These are phyloP conservation scores for Trypanosoma theileri DNA, from an alignment of 208 protist species.

Conservation along the genomic window DNA sequence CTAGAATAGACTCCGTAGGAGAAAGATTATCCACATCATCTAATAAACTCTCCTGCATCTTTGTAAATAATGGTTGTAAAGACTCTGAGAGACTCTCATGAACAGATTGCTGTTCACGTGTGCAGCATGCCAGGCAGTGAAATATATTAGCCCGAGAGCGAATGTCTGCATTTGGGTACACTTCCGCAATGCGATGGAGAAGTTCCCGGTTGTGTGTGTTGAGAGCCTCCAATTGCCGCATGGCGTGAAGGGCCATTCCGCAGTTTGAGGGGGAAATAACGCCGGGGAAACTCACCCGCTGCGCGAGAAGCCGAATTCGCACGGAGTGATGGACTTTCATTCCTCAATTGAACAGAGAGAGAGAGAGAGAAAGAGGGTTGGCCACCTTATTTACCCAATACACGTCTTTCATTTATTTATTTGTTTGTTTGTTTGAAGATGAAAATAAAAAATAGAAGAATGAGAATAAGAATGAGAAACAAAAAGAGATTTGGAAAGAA, in stretches of 20 bases:
- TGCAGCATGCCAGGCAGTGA: slow-evolving; percentile 37
- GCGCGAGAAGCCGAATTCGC: slow-evolving; percentile 20
- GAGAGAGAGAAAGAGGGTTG: neutral
- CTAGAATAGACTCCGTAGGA: slow-evolving; percentile 46
- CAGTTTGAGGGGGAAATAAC: slow-evolving; percentile 45
- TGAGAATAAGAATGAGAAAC: no score
- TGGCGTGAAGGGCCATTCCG: slow-evolving; percentile 41
- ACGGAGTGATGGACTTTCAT: slow-evolving; percentile 8
- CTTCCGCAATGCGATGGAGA: slow-evolving; percentile 24
- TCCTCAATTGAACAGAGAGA: slow-evolving; percentile 1
- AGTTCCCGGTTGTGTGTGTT: slow-evolving; percentile 18
- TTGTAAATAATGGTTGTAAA: slow-evolving; percentile 25
- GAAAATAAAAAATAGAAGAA: no score
- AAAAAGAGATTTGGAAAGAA: no score
- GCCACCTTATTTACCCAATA: no score
- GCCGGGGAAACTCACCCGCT: slow-evolving; percentile 33
- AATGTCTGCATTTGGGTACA: slow-evolving; percentile 31
- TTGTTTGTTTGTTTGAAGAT: no score
- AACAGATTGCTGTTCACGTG: slow-evolving; percentile 29
- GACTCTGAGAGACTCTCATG: slow-evolving; percentile 27
- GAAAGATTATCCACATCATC: slow-evolving; percentile 38
- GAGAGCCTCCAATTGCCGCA: slow-evolving; percentile 42
- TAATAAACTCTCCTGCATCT: slow-evolving; percentile 38
- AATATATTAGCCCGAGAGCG: slow-evolving; percentile 55
- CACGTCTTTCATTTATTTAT: no score